Evolutionary conservation across 1,139 yeast genomes (phyloP).

Genomic region (Geotrichum reessii): DNA sequence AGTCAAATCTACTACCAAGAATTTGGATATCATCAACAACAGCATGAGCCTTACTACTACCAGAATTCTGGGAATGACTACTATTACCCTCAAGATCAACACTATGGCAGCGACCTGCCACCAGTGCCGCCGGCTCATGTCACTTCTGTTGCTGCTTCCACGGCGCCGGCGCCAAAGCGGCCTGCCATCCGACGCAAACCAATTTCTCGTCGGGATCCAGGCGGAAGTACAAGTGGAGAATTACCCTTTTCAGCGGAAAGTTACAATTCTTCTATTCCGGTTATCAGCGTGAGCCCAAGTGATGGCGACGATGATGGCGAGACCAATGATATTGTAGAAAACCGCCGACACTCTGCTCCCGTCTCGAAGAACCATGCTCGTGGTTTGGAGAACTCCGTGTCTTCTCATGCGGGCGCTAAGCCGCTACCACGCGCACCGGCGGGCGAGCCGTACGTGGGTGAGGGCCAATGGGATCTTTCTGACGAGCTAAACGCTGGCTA

Average conservation of each 20-base stretch:
- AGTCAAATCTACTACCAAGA: constrained; percentile 3
- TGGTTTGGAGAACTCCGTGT: constrained; percentile 4
- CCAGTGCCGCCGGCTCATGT: constrained; percentile 16
- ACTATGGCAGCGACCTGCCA: constrained; percentile 1
- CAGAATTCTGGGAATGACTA: constrained; percentile 1
- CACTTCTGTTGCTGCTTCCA: constrained; percentile 4
- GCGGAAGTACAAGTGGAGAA: constrained; percentile 15
- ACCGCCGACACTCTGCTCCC: background rate
- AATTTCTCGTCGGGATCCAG: constrained; percentile 16
- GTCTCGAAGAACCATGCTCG: background rate
- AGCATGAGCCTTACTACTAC: constrained; percentile 2
- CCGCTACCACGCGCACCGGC: constrained; percentile 14
- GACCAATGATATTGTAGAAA: background rate
- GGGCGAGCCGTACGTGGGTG: constrained; percentile 18
- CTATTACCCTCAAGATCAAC: constrained; percentile 7
- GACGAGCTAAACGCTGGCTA: constrained; percentile 35
- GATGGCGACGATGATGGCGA: background rate
- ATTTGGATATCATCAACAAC: constrained; percentile 5
- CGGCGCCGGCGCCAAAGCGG: constrained; percentile 19
- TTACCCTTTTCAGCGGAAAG: constrained; percentile 31
- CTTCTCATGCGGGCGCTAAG: constrained; percentile 4
- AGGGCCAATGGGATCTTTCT: constrained; percentile 32
- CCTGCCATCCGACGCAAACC: constrained; percentile 23
- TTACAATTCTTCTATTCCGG: constrained; percentile 18
- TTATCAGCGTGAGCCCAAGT: constrained; percentile 2